Evolutionary conservation across 192 early-diverging fungal genomes (phyloP).

Genomic region (Entrophospora sp.): DNA sequence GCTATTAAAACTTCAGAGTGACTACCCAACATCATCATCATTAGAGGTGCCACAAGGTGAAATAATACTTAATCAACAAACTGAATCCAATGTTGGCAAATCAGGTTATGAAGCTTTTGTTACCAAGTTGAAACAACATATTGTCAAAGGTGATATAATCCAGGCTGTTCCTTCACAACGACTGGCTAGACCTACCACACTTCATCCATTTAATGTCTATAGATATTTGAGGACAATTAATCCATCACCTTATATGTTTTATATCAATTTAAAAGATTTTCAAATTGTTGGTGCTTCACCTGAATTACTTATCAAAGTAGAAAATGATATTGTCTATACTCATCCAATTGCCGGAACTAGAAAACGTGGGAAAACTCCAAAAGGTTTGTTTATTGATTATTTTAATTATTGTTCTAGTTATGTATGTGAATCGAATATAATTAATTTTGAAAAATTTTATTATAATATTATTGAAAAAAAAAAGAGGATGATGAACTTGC

Average conservation of each 20-base stretch:
- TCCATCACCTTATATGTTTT: constrained; percentile 99
- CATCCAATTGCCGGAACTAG: constrained; percentile 99
- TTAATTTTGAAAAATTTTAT: background rate
- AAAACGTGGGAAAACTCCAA: constrained; percentile 72
- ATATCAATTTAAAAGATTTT: constrained; percentile 88
- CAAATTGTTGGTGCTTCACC: constrained; percentile 96
- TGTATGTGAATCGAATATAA: background rate
- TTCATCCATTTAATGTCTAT: constrained; percentile 99
- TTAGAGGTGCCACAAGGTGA: constrained; percentile 76
- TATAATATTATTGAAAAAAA: too few relatives aligned
- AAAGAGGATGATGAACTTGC: constrained; percentile 89
- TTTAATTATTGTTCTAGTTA: too few relatives aligned
- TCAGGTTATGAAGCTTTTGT: constrained; percentile 89
- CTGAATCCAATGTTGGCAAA: constrained; percentile 84
- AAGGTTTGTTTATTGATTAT: too few relatives aligned
- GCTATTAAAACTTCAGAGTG: constrained; percentile 66
- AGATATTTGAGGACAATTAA: constrained; percentile 89
- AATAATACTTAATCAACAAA: constrained; percentile 54
- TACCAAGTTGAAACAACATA: constrained; percentile 75
- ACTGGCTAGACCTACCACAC: constrained; percentile 69
- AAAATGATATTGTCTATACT: constrained; percentile 71
- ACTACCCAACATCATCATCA: too few relatives aligned
- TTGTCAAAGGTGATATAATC: constrained; percentile 93
- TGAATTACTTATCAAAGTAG: constrained; percentile 94
- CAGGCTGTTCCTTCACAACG: constrained; percentile 96